A percentile compares a stretch with the other conserved stretches of the same genome.
These are phyloP conservation scores for Fusarium tanahbumbuense DNA, from an alignment of 2,329 filamentous ascomycete genomes.

Conservation along the genomic window DNA sequence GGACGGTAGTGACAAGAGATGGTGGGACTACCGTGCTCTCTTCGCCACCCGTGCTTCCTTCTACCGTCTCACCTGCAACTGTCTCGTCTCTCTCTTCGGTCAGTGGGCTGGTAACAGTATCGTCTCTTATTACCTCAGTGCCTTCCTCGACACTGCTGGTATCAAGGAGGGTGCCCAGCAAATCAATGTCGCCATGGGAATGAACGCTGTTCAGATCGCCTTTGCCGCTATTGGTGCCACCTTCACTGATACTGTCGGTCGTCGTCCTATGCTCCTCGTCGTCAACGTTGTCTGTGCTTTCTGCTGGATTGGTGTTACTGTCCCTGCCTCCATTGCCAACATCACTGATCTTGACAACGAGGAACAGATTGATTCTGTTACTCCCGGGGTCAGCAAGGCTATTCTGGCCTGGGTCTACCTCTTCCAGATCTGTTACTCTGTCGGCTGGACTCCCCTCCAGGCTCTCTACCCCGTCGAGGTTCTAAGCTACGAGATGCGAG, in stretches of 20 bases:
- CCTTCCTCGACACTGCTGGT: conserved; percentile 64
- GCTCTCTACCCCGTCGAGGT: conserved; percentile 65
- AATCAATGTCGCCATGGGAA: conserved; percentile 60
- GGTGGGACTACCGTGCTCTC: conserved; percentile 61
- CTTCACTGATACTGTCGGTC: conserved; percentile 62
- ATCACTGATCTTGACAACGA: conserved; percentile 46
- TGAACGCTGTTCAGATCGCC: conserved; percentile 61
- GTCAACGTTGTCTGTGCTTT: conserved; percentile 60
- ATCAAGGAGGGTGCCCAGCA: conserved; percentile 54
- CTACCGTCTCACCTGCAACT: conserved; percentile 60
- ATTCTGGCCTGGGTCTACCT: conserved; percentile 59
- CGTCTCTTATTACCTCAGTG: conserved; percentile 62
- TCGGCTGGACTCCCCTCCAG: conserved; percentile 53
- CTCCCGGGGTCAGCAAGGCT: conserved; percentile 55
- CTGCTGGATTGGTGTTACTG: conserved; percentile 62
- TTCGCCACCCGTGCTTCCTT: conserved; percentile 54
- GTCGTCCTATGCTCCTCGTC: conserved; percentile 62
- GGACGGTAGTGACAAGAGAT: conserved; percentile 60
- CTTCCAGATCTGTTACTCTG: conserved; percentile 54
- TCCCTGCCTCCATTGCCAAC: conserved; percentile 55
- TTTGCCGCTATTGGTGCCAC: conserved; percentile 61
- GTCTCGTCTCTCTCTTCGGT: conserved; percentile 57
- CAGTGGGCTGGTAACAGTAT: conserved; percentile 59
- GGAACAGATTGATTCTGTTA: conserved; percentile 41
- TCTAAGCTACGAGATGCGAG: conserved; percentile 64